Evolutionary conservation across 257 asterid genomes (phyloP), one percentile per base, ranked within the genome.

Genomic region (Scutellaria galericulata): DNA sequence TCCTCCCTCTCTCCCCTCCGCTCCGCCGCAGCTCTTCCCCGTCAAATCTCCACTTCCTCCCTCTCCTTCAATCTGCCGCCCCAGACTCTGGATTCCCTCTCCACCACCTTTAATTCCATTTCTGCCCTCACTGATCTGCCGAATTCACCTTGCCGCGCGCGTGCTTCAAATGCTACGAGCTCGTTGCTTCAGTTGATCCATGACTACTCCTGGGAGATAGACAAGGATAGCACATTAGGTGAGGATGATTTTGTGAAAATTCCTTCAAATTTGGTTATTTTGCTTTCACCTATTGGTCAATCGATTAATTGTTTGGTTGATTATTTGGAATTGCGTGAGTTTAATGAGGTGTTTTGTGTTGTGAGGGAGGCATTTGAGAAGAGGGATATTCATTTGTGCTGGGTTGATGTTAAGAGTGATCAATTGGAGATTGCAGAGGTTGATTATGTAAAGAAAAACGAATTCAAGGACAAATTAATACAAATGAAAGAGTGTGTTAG

Each of bases 1-100:
- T 94, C 99, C 62, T 94, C 97, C 55, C 86, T 94, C 62, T 78
- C 93, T 50, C 92, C 93, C n/a, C 76, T 83, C 62, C 88, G 83
- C 1, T 83, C 93, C 5, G 79, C 84, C 47, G 82, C 88, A 6
- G 78, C 59, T 41, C 78, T 90, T 51, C 83, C 85, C 56, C 78
- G 74, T 65, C 82, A 83, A 44, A 65, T 79, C 54, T 76, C 77
- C 14, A 31, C 71, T 13, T 58, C 81, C 9, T 75, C 86, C 11
- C 72, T 83, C 57, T 80, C 88, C 70, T 88, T 88, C 81, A 75
- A 69, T 65, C 79, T 72, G 58, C 78, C 83, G 4, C 8, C 83
- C 1, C 76, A 80, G 54, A 75, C 87, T 73, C 68, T 80, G 46
- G 77, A 69, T 70, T 85, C 90, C n/a, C 83, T 91, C 27, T 84